phyloP scores from a whole-genome alignment of 2,329 filamentous ascomycete genomes.

The Fonsecaea erecta region DNA sequence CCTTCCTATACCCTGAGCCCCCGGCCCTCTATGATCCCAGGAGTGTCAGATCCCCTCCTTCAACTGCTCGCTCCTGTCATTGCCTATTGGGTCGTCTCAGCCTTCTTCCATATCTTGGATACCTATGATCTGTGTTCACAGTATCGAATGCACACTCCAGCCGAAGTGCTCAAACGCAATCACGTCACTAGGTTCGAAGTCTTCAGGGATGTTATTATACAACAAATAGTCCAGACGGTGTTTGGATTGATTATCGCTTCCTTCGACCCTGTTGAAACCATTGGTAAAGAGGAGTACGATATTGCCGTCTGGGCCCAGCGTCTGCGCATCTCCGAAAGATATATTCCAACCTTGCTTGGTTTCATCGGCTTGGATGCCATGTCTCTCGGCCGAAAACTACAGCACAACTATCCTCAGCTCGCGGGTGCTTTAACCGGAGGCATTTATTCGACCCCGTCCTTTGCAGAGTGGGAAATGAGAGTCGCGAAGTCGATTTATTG shows the following conservation, averaged over 20 bases:
- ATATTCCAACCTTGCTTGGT: constrained; percentile 72
- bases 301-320: constrained; percentile 87
- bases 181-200: constrained; percentile 84
- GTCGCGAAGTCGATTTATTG: constrained; percentile 80
- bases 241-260: constrained; percentile 70
- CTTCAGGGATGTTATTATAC: constrained; percentile 84
- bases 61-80: constrained; percentile 75
- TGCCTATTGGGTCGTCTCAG: constrained; percentile 85
- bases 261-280: constrained; percentile 73
- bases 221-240: constrained; percentile 85
- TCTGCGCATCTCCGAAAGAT: constrained; percentile 76
- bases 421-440: constrained; percentile 80
- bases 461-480: constrained; percentile 80
- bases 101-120: constrained; percentile 88
- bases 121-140: constrained; percentile 82
- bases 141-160: constrained; percentile 93
- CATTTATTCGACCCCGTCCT: constrained; percentile 73
- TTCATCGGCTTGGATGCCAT: constrained; percentile 76
- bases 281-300: constrained; percentile 81
- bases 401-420: constrained; percentile 71
- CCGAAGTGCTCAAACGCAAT: constrained; percentile 85
- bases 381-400: constrained; percentile 75
- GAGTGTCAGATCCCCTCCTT: constrained; percentile 80
- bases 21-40: constrained; percentile 72
- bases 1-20: constrained; percentile 77